phyloP scores from a whole-genome alignment of 2,329 filamentous ascomycete genomes.

The Apiospora marii region DNA sequence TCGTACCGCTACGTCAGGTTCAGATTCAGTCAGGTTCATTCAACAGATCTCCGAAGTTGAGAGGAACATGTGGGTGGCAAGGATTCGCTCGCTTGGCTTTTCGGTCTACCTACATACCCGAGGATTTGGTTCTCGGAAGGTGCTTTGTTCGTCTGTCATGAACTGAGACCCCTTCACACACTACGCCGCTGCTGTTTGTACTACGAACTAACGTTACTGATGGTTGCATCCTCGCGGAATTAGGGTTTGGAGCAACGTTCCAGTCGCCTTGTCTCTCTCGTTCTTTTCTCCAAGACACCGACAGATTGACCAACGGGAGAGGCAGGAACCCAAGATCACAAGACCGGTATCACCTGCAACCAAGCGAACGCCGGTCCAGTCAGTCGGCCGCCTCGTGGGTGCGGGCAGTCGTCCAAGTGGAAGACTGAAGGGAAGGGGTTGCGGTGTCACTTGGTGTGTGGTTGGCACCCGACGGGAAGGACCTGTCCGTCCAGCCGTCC shows the following conservation, averaged over 20 bases:
- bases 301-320: slow-evolving; percentile 13
- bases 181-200: neutral
- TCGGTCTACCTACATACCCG: neutral
- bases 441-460: slow-evolving; percentile 1
- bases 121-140: slow-evolving; percentile 5
- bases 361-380: slow-evolving; percentile 6
- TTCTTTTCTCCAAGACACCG: neutral
- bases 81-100: neutral
- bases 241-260: slow-evolving; percentile 21
- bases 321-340: neutral
- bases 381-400: neutral
- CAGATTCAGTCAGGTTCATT: neutral
- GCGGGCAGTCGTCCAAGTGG: neutral
- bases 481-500: slow-evolving; percentile 1
- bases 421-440: neutral
- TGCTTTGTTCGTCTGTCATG: neutral
- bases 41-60: neutral
- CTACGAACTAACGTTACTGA: neutral
- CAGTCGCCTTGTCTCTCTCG: neutral
- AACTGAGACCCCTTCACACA: neutral
- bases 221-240: neutral
- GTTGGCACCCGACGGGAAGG: slow-evolving; percentile 10
- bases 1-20: neutral
- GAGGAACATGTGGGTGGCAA: slow-evolving; percentile 15
- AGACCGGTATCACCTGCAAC: slow-evolving; percentile 5